These are phyloP conservation scores for Arachnomyces sp. DNA, from an alignment of 2,329 filamentous ascomycete species.

Conservation along the genomic window DNA sequence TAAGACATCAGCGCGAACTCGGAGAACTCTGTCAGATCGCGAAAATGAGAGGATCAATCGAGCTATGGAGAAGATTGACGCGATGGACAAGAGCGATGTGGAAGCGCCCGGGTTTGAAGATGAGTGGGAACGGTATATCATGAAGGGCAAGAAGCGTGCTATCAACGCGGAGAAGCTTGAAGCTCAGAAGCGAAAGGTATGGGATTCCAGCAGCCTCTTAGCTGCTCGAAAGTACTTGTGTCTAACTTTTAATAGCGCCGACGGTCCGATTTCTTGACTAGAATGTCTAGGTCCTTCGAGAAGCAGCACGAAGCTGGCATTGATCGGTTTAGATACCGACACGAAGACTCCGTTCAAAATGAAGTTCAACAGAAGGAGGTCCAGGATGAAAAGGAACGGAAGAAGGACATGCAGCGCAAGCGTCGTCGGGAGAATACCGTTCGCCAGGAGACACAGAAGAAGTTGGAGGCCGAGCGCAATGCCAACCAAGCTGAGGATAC, in stretches of 20 bases:
- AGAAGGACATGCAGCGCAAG: slow-evolving; percentile 99
- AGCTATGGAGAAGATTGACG: slow-evolving; percentile 52
- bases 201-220: too few species aligned
- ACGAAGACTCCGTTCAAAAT: slow-evolving; percentile 72
- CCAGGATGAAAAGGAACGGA: slow-evolving; percentile 92
- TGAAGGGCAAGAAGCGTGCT: slow-evolving; percentile 56
- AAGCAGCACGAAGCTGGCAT: slow-evolving; percentile 63
- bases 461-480: slow-evolving; percentile 67
- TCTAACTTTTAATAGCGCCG: slow-evolving; percentile 45
- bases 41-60: slow-evolving; percentile 63
- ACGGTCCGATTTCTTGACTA: slow-evolving; percentile 47
- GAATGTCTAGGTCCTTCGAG: slow-evolving; percentile 52
- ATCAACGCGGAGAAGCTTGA: slow-evolving; percentile 59
- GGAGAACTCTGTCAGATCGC: slow-evolving; percentile 46
- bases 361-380: slow-evolving; percentile 87
- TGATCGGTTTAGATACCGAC: slow-evolving; percentile 64
- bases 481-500: slow-evolving; percentile 74
- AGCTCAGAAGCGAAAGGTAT: slow-evolving; percentile 53
- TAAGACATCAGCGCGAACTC: slow-evolving; percentile 44
- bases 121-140: slow-evolving; percentile 47
- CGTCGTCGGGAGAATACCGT: slow-evolving; percentile 89
- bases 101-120: slow-evolving; percentile 45
- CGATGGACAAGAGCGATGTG: slow-evolving; percentile 48
- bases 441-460: slow-evolving; percentile 77
- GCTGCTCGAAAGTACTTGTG: too few species aligned